Percentiles rank a stretch among this genome's conserved stretches.
Evolutionary conservation across 2,329 filamentous ascomycete genomes (phyloP).

Genomic region (Microdochium nivale): DNA sequence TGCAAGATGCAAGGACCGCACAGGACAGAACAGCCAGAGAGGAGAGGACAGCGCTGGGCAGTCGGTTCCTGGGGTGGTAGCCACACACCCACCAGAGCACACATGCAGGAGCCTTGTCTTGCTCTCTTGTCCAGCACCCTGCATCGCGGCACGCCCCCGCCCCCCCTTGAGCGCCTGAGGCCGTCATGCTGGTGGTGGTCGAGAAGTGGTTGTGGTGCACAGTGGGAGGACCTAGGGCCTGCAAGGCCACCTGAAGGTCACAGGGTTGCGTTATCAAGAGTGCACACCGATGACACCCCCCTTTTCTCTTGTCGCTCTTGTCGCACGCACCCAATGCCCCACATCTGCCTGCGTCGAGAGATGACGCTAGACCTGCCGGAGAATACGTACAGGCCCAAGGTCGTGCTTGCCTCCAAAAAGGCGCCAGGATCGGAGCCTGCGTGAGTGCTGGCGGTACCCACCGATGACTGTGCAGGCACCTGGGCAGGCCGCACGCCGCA

Average conservation of each 20-base stretch:
- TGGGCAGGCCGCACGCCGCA: no score
- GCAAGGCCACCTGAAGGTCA: no score
- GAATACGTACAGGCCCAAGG: neutral
- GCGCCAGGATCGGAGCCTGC: neutral
- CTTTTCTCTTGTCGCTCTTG: no score
- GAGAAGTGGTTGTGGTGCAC: neutral
- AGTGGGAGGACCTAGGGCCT: neutral
- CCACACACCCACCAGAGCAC: neutral
- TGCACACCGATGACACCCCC: no score
- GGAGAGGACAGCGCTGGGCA: neutral
- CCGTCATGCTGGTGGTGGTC: neutral
- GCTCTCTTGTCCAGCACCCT: neutral
- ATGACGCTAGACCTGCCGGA: conserved; percentile 1
- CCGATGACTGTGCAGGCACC: neutral
- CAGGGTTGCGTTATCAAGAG: no score
- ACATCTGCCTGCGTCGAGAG: neutral
- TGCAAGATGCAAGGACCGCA: neutral
- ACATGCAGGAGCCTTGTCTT: neutral
- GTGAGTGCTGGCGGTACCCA: neutral
- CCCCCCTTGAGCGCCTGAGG: no score
- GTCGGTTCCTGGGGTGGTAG: neutral
- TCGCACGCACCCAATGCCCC: no score
- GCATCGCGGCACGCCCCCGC: neutral
- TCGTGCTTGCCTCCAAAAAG: neutral
- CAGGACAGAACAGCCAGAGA: neutral